phyloP scores from a whole-genome alignment of 306 rosid genomes.

The Vigna angularis region DNA sequence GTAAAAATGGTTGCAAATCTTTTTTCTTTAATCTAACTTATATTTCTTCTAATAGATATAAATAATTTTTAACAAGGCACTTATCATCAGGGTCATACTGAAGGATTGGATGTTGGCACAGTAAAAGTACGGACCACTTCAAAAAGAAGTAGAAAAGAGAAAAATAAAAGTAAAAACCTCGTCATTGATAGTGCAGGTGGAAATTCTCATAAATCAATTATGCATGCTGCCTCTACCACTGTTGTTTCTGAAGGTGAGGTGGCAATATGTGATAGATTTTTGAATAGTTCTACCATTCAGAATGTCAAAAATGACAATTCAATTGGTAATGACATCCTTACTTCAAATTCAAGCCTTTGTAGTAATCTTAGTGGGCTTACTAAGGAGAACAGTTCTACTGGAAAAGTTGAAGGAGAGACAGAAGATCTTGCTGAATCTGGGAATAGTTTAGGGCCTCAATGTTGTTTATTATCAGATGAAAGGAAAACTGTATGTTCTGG shows the following conservation, averaged over 20 bases:
- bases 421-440: conserved; percentile 51
- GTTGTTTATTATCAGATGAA: conserved; percentile 52
- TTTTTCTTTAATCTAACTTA: conserved; percentile 41
- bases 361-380: conserved; percentile 50
- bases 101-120: conserved; percentile 55
- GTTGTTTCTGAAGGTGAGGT: conserved; percentile 56
- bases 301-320: conserved; percentile 49
- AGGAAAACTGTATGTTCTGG: conserved; percentile 48
- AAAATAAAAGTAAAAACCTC: conserved; percentile 61
- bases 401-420: conserved; percentile 52
- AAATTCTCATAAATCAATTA: conserved; percentile 47
- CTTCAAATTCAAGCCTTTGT: conserved; percentile 55
- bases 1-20: conserved; percentile 56
- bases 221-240: conserved; percentile 55
- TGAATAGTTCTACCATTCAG: conserved; percentile 50
- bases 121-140: conserved; percentile 63
- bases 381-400: conserved; percentile 44
- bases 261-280: conserved; percentile 41
- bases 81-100: conserved; percentile 70
- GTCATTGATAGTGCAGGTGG: conserved; percentile 45
- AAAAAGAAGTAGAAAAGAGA: conserved; percentile 72
- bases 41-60: conserved; percentile 52
- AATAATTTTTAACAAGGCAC: conserved; percentile 60
- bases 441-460: conserved; percentile 43
- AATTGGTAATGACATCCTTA: conserved; percentile 48